phyloP scores from a whole-genome alignment of 495 filamentous ascomycete genomes.

The Neurospora sp. region DNA sequence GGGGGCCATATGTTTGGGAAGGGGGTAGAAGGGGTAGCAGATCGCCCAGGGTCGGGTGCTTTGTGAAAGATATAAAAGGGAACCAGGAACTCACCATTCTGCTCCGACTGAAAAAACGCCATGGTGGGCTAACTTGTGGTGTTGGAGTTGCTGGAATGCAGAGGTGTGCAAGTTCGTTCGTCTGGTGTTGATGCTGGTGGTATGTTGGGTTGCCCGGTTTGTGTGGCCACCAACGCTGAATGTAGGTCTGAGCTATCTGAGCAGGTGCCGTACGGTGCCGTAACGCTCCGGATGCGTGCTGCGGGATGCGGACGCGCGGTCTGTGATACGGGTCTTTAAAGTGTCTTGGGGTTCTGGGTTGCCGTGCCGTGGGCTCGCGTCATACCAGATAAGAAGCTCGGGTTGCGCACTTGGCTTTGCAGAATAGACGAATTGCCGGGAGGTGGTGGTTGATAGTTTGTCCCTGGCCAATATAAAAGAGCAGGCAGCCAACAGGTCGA shows the following conservation, averaged over 20 bases:
- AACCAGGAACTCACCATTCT: slow-evolving; percentile 22
- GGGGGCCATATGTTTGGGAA: neutral
- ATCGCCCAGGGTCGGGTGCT: slow-evolving; percentile 4
- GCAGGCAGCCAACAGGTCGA: neutral
- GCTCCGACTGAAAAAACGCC: slow-evolving; percentile 20
- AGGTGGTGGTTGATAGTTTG: neutral
- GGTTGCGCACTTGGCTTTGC: neutral
- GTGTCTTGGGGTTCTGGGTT: slow-evolving; percentile 15
- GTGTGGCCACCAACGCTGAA: neutral
- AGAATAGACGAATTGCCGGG: slow-evolving; percentile 1
- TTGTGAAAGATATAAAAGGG: slow-evolving; percentile 3
- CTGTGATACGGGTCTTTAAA: slow-evolving; percentile 11
- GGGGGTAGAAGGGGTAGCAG: neutral
- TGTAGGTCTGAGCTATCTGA: neutral
- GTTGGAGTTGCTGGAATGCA: neutral
- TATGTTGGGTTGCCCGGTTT: slow-evolving; percentile 1
- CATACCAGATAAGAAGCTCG: slow-evolving; percentile 23
- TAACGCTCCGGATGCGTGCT: neutral
- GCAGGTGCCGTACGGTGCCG: slow-evolving; percentile 4
- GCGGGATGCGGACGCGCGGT: neutral
- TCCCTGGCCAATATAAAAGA: slow-evolving; percentile 1
- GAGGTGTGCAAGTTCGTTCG: slow-evolving; percentile 1
- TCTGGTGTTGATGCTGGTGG: neutral
- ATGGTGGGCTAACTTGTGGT: slow-evolving; percentile 14
- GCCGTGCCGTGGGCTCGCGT: slow-evolving; percentile 19